Base-by-base conservation (phyloP, 257 asterid genomes). In the Anisodus acutangulus region DNA sequence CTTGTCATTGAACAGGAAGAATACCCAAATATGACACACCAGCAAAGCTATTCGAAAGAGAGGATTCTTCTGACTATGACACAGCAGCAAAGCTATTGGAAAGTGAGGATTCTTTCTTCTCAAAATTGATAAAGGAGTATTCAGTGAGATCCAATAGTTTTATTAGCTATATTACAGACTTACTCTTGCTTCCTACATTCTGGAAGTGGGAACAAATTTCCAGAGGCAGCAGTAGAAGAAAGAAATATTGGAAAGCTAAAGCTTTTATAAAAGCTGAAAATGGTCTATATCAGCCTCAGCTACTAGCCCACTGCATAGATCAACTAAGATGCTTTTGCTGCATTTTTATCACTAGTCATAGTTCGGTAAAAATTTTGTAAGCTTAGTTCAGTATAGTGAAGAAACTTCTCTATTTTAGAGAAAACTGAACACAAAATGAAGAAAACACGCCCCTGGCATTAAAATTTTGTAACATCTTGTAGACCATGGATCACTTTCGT, bases 11-110 rank as follows among this genome's bases (percentile, higher is more conserved):
- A 87, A 89, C 97, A 95, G 98, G 98, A 83, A 85, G 97, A 85
- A 87, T 94, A 89, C 98, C 98, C 3, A 97, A 94, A 88, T 95
- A 83, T 22, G 97, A 95, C 86, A 66, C 97, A 58, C 98, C 98
- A 16, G 91, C 90, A 47, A 94, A 91, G 92, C 96, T 95, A 78
- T 86, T 95, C 88, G 98, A 93, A 85, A 87, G 97, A 78, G 97
- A 95, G 83, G 92, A 89, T 55, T 31, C 1, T 31, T 31, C 98
- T 6, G 99, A 94, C 88, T 96, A 83, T 35, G 98, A 96, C 88
- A 76, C 98, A 63, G 98, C 99, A 19, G 91, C 91, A 54, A 94
- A 91, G 93, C 97, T 96, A 80, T 87, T 96, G 89, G 98, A 92
- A 86, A 88, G 97, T 72, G 97, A 94, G 85, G 92, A 89, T 64